Evolutionary conservation across 2,329 filamentous ascomycete species (phyloP), one percentile per base, ranked within the genome.

Genomic region (Venturia oleaginea): DNA sequence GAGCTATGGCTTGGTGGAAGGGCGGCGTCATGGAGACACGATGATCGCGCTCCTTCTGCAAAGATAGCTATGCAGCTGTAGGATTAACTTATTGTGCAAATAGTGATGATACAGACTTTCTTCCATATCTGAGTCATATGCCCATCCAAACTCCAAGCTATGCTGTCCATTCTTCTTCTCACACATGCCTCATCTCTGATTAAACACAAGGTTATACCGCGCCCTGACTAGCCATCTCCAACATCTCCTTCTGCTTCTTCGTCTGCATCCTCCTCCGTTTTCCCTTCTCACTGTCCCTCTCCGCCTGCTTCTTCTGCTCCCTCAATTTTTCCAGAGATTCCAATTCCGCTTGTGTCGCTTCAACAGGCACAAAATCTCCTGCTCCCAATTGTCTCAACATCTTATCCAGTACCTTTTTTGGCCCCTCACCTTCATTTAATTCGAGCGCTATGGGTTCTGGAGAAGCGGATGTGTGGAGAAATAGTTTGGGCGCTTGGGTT

Each of bases 231-330:
- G 85, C 85, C 73, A 82, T 74, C 66, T 76, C 77, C 66, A 87
- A 69, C 71, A 86, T 73, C 63, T 80, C 83, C 75, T 84, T 80
- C 76, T 91, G 86, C 71, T 80, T 81, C 76, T 83, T 83, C 77
- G 82, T 80, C 73, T 82, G 82, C 40, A 82, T 79, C 66, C 83
- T 77, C 64, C 81, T 78, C 68, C 81, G 80, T 70, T 76, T 75
- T 67, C 83, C 78, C 65, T 81, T 76, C 67, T 80, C 78, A 24
- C 84, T 79, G 73, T 90, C 86, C 61, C 78, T 73, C 64, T 80
- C 78, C 46, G 79, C 81, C 70, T 79, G 76, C 70, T 77, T 79
- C 66, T 76, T 73, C 66, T 83, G 77, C 67, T 85, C 84, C 69
- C 83, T 79, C 17, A 90, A 70, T 69, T 83, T 80, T 68, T 76